Base-by-base conservation (phyloP, 2,329 filamentous ascomycete genomes). In the Fusarium caatingaense region DNA sequence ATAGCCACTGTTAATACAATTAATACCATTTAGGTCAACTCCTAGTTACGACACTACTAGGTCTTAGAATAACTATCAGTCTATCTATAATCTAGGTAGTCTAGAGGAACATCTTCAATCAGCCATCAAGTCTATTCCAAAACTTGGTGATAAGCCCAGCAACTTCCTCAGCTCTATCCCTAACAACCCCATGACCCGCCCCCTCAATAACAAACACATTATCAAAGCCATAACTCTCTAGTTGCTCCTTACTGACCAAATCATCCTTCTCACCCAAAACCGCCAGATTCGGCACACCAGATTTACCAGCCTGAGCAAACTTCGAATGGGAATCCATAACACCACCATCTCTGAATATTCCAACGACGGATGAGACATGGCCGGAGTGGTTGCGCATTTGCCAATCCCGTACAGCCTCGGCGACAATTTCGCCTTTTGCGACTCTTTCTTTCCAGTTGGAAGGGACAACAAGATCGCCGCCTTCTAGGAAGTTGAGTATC, bases 381-480 rank as follows among this genome's bases (percentile, higher is more conserved):
- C 85, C 85, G 3, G 66, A 23, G 67, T 88, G 85, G 9, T 83
- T 71, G 12, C 67, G 73, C 72, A 81, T 78, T 70, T 87, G 78
- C 86, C 86, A 87, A 0, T 80, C 79, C n/a, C 78, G 74, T 3
- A 87, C 71, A 0, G 83, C 84, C 60, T 83, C 78, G 0, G 84
- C 81, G 2, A 86, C 84, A 0, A 87, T 73, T 42, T 85, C 80
- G 0, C 83, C 83, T 1, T 65, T 69, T 0, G 25, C 60, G 7
- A 84, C 79, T 20, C 79, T 78, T 45, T 83, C 77, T 64, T 79
- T 71, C 84, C 85, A 87, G 48, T 83, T 82, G 0, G 28, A 44
- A 0, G 82, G 83, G 1, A 85, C 81, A 2, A 79, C 65, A 7
- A 85, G 66, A 3, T 78, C 66, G 0, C 81, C 82, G 0, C 83